Evolutionary conservation across 305 asterid species (phyloP).

Genomic region (Fraxinus platypoda): DNA sequence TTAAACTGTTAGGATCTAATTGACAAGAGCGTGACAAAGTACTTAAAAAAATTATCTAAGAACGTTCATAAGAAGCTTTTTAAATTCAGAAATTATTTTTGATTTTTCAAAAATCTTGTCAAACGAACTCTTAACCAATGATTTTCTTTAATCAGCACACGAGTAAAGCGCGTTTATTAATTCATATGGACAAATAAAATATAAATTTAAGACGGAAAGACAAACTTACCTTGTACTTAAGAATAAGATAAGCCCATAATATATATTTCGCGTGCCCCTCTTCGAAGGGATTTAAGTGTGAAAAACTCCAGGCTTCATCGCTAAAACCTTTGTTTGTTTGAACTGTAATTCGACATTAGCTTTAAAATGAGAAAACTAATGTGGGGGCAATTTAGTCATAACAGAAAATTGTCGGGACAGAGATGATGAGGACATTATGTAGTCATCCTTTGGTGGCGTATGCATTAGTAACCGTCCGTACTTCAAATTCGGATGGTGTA

Average conservation of each 20-base stretch:
- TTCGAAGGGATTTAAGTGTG: not conserved
- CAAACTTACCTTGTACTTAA: not conserved
- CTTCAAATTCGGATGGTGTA: conserved; percentile 19
- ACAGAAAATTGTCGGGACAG: not conserved
- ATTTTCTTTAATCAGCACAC: not conserved
- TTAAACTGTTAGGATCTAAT: no score
- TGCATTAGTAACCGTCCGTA: conserved; percentile 5
- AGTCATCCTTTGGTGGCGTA: conserved; percentile 25
- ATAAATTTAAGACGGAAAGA: not conserved
- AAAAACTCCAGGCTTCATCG: not conserved
- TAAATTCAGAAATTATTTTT: no score
- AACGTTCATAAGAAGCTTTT: no score
- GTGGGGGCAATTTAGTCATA: conserved; percentile 29
- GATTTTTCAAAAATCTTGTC: no score
- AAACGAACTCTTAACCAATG: not conserved
- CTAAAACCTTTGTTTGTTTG: not conserved
- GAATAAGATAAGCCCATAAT: not conserved
- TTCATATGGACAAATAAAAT: not conserved
- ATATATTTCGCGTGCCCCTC: not conserved
- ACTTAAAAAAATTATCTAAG: no score
- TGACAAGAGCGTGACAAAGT: no score
- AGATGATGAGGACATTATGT: conserved; percentile 48
- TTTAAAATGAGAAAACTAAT: not conserved
- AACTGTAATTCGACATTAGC: not conserved
- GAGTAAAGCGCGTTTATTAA: not conserved